A percentile compares a stretch with the other conserved stretches of the same genome.
These are phyloP conservation scores for Leccinellum albellum DNA, from an alignment of 768 basidiomycete species.

Conservation along the genomic window DNA sequence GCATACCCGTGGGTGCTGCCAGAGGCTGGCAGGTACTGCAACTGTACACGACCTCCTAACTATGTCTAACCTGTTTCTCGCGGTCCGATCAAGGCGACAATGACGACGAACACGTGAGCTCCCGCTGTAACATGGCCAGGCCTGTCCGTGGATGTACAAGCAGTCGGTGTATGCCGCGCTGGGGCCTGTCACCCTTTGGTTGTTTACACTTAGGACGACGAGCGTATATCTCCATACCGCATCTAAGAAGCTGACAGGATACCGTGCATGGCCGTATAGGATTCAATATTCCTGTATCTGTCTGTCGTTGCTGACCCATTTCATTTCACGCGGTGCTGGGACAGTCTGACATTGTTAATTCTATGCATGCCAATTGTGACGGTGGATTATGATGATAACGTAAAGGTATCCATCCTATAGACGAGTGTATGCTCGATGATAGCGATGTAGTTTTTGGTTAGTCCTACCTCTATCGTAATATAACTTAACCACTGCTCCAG, in stretches of 20 bases:
- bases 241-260: constrained; percentile 82
- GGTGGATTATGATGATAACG: neutral
- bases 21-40: too few relatives aligned
- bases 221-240: constrained; percentile 37
- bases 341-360: constrained; percentile 26
- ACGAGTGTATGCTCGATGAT: neutral
- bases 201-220: constrained; percentile 76
- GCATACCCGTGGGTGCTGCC: too few relatives aligned
- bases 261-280: constrained; percentile 45
- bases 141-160: constrained; percentile 41
- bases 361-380: neutral
- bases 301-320: too few relatives aligned
- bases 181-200: constrained; percentile 56
- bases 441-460: neutral
- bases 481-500: neutral
- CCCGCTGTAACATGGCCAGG: too few relatives aligned
- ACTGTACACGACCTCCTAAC: too few relatives aligned
- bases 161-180: constrained; percentile 46
- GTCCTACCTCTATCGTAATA: neutral
- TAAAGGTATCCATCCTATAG: neutral
- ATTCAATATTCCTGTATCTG: constrained; percentile 18
- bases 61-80: too few relatives aligned
- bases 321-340: too few relatives aligned
- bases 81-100: too few relatives aligned
- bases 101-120: too few relatives aligned